Conservation (phyloP, 495 filamentous ascomycete species). For the Astrothelium macrocarpum region DNA sequence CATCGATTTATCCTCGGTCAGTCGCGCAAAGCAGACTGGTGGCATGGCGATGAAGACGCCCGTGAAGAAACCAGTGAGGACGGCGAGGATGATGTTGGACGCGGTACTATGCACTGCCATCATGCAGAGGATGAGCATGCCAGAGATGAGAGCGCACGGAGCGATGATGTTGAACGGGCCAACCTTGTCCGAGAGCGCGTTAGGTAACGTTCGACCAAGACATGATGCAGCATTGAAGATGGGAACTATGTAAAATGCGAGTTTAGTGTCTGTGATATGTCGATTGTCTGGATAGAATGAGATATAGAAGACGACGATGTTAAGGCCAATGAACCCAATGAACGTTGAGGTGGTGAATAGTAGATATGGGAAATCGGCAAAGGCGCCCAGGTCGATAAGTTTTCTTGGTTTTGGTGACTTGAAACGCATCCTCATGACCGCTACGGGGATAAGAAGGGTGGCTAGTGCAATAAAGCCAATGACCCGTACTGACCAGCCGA, state of each 20-base stretch:
- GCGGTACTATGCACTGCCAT: conserved; percentile 16
- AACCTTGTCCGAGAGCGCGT: conserved; percentile 22
- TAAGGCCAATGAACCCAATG: conserved; percentile 51
- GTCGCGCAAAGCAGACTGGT: conserved; percentile 20
- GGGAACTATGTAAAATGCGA: conserved; percentile 24
- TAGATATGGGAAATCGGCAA: conserved; percentile 20
- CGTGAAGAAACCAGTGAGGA: conserved; percentile 25
- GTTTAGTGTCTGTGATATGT: conserved; percentile 12
- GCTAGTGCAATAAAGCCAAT: conserved; percentile 40
- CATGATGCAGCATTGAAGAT: conserved; percentile 29
- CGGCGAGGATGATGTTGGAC: conserved; percentile 14
- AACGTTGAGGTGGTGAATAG: conserved; percentile 28
- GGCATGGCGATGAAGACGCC: conserved; percentile 28
- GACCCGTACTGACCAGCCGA: conserved; percentile 50
- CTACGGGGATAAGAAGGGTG: conserved; percentile 25
- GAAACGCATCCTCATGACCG: conserved; percentile 18
- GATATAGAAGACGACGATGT: conserved; percentile 56
- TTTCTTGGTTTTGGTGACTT: conserved; percentile 8
- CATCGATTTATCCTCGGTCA: conserved; percentile 24
- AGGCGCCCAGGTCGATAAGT: conserved; percentile 21
- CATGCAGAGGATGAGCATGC: conserved; percentile 23
- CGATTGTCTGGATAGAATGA: conserved; percentile 19
- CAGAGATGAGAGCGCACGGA: conserved; percentile 15
- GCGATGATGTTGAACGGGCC: conserved; percentile 25
- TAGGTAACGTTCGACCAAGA: conserved; percentile 26